phyloP scores from a whole-genome alignment of 83 land plant species.

The Picea engelmannii region DNA sequence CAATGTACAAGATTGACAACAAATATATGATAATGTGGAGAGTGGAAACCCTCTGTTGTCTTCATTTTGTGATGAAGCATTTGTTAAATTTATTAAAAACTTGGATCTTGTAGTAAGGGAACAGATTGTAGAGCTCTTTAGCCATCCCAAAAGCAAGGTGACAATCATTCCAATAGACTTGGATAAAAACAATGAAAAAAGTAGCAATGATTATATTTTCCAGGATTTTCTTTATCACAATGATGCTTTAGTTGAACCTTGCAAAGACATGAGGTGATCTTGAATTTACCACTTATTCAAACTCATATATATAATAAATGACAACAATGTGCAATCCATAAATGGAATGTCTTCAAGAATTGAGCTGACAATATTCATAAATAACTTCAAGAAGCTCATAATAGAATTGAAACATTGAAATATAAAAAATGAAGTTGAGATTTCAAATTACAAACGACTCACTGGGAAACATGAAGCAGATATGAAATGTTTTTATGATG shows the following conservation, averaged over 20 bases:
- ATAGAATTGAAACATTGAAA: slow-evolving; percentile 50
- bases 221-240: slow-evolving; percentile 46
- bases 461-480: slow-evolving; percentile 78
- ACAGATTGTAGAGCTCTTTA: slow-evolving; percentile 62
- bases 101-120: slow-evolving; percentile 78
- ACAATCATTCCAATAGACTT: slow-evolving; percentile 63
- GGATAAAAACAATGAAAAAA: slow-evolving; percentile 76
- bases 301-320: slow-evolving; percentile 16
- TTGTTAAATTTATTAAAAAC: slow-evolving; percentile 58
- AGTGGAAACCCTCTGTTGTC: slow-evolving; percentile 54
- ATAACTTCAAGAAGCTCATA: slow-evolving; percentile 70
- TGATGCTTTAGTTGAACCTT: slow-evolving; percentile 71
- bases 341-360: slow-evolving; percentile 52
- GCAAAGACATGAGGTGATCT: slow-evolving; percentile 41
- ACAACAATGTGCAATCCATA: slow-evolving; percentile 12
- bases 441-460: slow-evolving; percentile 41
- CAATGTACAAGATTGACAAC: slow-evolving; percentile 57
- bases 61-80: slow-evolving; percentile 61
- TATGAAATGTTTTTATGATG: slow-evolving; percentile 86
- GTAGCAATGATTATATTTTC: slow-evolving; percentile 62
- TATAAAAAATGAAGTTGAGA: slow-evolving; percentile 65
- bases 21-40: slow-evolving; percentile 23
- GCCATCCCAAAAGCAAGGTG: slow-evolving; percentile 75
- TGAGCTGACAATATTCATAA: slow-evolving; percentile 59
- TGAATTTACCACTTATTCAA: slow-evolving; percentile 12